Percentiles rank a stretch among this genome's conserved stretches.
Evolutionary conservation across 305 asterid species (phyloP).

Genomic region (Solanum hybrid): DNA sequence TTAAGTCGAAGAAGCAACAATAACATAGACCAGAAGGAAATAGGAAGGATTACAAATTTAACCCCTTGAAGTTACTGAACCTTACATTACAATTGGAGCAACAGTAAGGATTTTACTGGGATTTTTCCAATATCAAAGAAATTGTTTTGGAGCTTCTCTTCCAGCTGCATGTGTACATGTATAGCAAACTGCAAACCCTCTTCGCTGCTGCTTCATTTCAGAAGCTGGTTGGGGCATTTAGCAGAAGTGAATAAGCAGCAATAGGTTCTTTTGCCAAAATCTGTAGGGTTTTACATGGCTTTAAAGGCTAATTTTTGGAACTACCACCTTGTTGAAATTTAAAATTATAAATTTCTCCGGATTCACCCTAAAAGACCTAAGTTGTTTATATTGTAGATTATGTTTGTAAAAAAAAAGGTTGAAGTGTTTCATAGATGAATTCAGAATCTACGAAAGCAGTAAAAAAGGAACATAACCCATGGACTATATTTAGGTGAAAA

Average conservation of each 20-base stretch:
- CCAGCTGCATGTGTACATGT: not conserved
- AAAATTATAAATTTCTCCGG: not conserved
- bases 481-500: conserved; percentile 1
- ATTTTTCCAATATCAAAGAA: not conserved
- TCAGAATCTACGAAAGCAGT: not conserved
- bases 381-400: not conserved
- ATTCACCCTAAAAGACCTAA: not conserved
- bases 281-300: not conserved
- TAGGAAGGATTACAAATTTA: not conserved
- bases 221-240: not conserved
- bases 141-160: not conserved
- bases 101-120: not conserved
- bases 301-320: not conserved
- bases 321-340: not conserved
- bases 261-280: not conserved
- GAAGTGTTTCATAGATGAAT: not conserved
- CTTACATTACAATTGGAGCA: not conserved
- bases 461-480: not conserved
- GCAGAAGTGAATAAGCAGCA: not conserved
- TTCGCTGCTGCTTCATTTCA: not conserved
- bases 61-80: not conserved
- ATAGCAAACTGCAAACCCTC: not conserved
- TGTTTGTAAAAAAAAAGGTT: not conserved
- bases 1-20: not conserved
- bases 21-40: not conserved